These are phyloP conservation scores for Pythium aquatile DNA, from an alignment of 352 stramenopile genomes.

Conservation along the genomic window DNA sequence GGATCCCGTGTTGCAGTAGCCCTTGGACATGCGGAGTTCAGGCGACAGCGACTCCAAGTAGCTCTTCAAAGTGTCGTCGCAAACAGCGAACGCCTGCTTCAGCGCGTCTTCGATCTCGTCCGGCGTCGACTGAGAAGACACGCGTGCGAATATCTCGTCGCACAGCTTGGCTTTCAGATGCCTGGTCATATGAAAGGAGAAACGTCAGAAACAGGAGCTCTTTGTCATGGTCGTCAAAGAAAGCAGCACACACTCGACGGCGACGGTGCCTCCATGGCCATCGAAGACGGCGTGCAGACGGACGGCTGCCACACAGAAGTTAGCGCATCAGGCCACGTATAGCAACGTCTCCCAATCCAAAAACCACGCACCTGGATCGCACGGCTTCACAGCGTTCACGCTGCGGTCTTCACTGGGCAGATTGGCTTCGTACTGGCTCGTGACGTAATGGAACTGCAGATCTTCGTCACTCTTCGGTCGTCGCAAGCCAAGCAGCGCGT, in stretches of 20 bases:
- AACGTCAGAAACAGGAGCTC: neutral
- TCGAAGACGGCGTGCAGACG: conserved; percentile 64
- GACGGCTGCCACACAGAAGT: conserved; percentile 26
- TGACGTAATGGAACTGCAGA: conserved; percentile 30
- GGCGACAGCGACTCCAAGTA: conserved; percentile 44
- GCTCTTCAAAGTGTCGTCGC: conserved; percentile 57
- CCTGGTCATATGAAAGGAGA: neutral
- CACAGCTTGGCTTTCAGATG: conserved; percentile 21
- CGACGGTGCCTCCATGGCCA: conserved; percentile 60
- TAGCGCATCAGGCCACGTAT: neutral
- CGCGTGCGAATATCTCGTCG: conserved; percentile 15
- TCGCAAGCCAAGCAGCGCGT: neutral
- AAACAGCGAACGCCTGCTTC: conserved; percentile 44
- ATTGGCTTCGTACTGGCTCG: conserved; percentile 68
- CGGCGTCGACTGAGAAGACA: conserved; percentile 15
- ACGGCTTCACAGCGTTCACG: conserved; percentile 44
- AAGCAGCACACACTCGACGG: conserved; percentile 44
- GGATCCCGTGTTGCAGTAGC: conserved; percentile 68
- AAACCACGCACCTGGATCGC: conserved; percentile 27
- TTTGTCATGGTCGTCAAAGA: neutral
- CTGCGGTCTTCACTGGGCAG: conserved; percentile 66
- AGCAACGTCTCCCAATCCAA: neutral
- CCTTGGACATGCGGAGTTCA: conserved; percentile 50
- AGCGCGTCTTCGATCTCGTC: conserved; percentile 25
- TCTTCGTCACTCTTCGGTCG: neutral